Conservation (phyloP, 345 rosid genomes). For the Hypericum perforatum region DNA sequence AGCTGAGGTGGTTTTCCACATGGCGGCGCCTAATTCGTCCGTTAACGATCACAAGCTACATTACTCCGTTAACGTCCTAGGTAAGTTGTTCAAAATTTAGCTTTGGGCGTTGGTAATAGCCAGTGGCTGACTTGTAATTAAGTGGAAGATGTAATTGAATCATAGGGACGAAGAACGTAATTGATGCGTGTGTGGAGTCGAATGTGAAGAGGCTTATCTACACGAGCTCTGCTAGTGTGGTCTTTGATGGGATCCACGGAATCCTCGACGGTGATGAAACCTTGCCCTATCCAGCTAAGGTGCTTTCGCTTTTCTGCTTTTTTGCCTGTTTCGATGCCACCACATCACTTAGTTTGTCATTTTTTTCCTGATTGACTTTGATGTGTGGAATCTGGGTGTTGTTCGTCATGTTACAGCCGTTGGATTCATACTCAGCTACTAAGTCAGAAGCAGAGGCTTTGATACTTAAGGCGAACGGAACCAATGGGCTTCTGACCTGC, state of each 20-base stretch:
- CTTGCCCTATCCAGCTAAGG: slow-evolving; percentile 60
- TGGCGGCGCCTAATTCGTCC: slow-evolving; percentile 97
- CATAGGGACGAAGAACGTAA: slow-evolving; percentile 68
- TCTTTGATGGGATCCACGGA: slow-evolving; percentile 68
- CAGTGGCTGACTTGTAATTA: background rate
- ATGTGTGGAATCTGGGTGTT: slow-evolving; percentile 3
- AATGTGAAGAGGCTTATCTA: slow-evolving; percentile 80
- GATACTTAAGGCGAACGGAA: slow-evolving; percentile 59
- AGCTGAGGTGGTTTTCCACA: slow-evolving; percentile 78
- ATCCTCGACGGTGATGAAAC: slow-evolving; percentile 60
- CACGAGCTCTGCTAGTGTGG: slow-evolving; percentile 94
- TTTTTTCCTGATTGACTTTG: background rate
- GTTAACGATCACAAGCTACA: slow-evolving; percentile 70
- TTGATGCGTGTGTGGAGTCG: slow-evolving; percentile 66
- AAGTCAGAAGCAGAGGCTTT: slow-evolving; percentile 83
- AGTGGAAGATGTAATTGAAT: background rate
- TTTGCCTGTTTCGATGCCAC: no score
- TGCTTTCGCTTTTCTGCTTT: slow-evolving; percentile 7
- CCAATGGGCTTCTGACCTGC: slow-evolving; percentile 74
- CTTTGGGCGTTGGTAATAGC: background rate
- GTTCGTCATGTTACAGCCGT: slow-evolving; percentile 42
- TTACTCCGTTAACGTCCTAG: slow-evolving; percentile 80
- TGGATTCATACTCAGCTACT: slow-evolving; percentile 80
- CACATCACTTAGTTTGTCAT: background rate
- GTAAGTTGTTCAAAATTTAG: slow-evolving; percentile 12